phyloP scores from a whole-genome alignment of 2,329 filamentous ascomycete genomes.

The Colletotrichum musae region DNA sequence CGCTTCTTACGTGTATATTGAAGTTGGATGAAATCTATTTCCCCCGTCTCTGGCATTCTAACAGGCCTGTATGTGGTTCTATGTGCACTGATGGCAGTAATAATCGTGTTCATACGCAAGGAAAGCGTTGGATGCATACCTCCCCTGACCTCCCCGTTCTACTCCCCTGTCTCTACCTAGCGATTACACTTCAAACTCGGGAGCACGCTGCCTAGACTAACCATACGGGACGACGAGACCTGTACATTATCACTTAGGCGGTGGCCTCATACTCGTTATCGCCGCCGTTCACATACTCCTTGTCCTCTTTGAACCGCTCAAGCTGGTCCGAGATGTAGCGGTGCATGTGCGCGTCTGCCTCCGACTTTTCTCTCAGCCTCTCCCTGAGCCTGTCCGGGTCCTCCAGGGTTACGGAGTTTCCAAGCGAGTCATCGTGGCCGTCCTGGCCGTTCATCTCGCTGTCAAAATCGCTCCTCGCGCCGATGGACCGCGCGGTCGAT shows the following conservation, averaged over 20 bases:
- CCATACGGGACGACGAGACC: slow-evolving; percentile 7
- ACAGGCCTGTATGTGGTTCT: slow-evolving; percentile 30
- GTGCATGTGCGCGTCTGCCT: slow-evolving; percentile 80
- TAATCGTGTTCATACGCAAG: slow-evolving; percentile 18
- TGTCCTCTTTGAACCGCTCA: slow-evolving; percentile 70
- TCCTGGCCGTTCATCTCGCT: slow-evolving; percentile 63
- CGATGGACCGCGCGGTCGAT: slow-evolving; percentile 87
- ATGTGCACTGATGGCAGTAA: slow-evolving; percentile 31
- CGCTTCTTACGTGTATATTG: slow-evolving; percentile 15
- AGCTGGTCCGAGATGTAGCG: slow-evolving; percentile 88
- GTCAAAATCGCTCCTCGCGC: slow-evolving; percentile 84
- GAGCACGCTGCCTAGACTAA: neutral
- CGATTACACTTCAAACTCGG: neutral
- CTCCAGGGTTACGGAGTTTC: slow-evolving; percentile 35
- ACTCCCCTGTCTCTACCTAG: neutral
- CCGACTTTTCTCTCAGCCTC: slow-evolving; percentile 61
- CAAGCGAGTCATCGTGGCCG: slow-evolving; percentile 52
- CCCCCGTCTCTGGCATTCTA: slow-evolving; percentile 21
- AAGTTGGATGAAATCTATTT: slow-evolving; percentile 16
- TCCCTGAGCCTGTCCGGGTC: slow-evolving; percentile 60
- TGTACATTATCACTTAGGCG: slow-evolving; percentile 15
- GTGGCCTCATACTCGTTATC: slow-evolving; percentile 65
- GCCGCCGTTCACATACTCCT: slow-evolving; percentile 45
- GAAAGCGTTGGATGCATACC: slow-evolving; percentile 10
- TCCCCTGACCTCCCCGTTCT: neutral